Conservation (phyloP, 179 eudicot genomes). For the Silene noctiflora region DNA sequence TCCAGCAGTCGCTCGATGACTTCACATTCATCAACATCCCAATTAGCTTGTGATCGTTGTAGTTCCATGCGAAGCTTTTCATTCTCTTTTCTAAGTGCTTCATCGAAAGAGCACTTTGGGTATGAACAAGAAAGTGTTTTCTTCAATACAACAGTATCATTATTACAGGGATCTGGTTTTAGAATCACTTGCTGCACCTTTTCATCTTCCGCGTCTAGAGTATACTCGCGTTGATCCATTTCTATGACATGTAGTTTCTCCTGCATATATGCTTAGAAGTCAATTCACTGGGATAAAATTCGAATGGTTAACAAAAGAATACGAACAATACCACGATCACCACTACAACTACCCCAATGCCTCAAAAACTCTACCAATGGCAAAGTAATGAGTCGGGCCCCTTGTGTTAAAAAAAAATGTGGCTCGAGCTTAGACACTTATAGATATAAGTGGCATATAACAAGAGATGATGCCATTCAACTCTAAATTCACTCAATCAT, state of each 20-base stretch:
- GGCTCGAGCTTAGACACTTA: too few relatives aligned
- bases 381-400: neutral
- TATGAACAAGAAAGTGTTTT: conserved; percentile 63
- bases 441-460: too few relatives aligned
- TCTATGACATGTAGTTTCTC: conserved; percentile 70
- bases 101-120: conserved; percentile 64
- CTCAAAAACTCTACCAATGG: neutral
- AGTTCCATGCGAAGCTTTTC: conserved; percentile 76
- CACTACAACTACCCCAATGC: neutral
- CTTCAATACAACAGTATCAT: conserved; percentile 56
- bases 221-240: conserved; percentile 79
- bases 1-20: conserved; percentile 63
- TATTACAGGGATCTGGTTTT: conserved; percentile 52
- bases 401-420: too few relatives aligned
- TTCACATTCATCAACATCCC: conserved; percentile 71
- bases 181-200: conserved; percentile 68
- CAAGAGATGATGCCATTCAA: too few relatives aligned
- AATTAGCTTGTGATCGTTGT: conserved; percentile 69
- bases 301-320: neutral
- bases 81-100: conserved; percentile 77
- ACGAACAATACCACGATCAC: neutral
- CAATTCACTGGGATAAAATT: neutral
- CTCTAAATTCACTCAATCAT: too few relatives aligned
- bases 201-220: conserved; percentile 78
- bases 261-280: conserved; percentile 33